These are phyloP conservation scores for Exophiala phaeomuriformis DNA, from an alignment of 2,329 filamentous ascomycete genomes.

Conservation along the genomic window DNA sequence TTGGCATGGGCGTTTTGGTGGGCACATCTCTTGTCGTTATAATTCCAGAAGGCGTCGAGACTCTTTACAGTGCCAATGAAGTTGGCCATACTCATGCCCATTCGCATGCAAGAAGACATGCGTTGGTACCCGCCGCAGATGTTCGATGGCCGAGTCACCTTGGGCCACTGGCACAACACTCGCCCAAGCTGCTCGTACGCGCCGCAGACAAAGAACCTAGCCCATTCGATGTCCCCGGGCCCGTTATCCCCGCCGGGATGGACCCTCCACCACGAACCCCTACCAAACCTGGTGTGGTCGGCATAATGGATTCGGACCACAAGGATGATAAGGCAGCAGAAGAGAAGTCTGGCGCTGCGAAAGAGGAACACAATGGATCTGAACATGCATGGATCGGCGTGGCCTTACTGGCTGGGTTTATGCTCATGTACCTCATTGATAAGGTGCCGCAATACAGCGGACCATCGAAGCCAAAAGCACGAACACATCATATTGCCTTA, in stretches of 20 bases:
- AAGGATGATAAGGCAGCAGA: slow-evolving; percentile 35
- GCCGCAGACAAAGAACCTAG: slow-evolving; percentile 11
- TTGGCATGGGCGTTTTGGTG: slow-evolving; percentile 89
- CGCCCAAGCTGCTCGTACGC: background rate
- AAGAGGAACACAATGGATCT: slow-evolving; percentile 40
- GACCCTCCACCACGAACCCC: slow-evolving; percentile 26
- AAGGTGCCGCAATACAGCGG: slow-evolving; percentile 67
- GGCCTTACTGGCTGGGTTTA: slow-evolving; percentile 78
- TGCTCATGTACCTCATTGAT: slow-evolving; percentile 95
- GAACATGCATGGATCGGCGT: slow-evolving; percentile 76
- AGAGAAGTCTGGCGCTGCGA: slow-evolving; percentile 37
- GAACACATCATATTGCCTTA: slow-evolving; percentile 78
- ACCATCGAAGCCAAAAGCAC: slow-evolving; percentile 56
- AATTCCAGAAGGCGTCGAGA: slow-evolving; percentile 92
- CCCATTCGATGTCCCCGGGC: slow-evolving; percentile 29
- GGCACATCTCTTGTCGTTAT: slow-evolving; percentile 95
- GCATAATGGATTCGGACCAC: slow-evolving; percentile 27
- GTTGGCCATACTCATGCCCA: slow-evolving; percentile 25
- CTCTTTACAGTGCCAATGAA: slow-evolving; percentile 57
- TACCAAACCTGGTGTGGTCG: slow-evolving; percentile 26
- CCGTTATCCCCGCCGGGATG: slow-evolving; percentile 27
- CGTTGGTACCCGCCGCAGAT: slow-evolving; percentile 28
- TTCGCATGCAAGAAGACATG: slow-evolving; percentile 30
- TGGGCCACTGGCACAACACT: background rate
- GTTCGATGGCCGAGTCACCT: slow-evolving; percentile 28